Evolutionary conservation across 2,329 filamentous ascomycete genomes (phyloP).

Genomic region (Fusarium sp.): DNA sequence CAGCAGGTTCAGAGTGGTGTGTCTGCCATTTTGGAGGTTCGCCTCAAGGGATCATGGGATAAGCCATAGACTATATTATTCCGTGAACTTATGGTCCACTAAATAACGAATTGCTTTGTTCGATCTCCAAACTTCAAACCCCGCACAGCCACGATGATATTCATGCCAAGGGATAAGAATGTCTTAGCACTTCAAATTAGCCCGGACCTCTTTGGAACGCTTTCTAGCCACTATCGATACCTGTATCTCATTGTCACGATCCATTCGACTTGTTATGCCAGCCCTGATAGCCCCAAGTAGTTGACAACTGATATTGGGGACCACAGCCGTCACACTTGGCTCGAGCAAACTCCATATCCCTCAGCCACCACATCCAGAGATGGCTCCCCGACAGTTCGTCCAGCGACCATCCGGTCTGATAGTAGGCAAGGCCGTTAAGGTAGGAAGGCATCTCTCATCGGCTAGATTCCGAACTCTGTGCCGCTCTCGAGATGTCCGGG

Average conservation of each 20-base stretch:
- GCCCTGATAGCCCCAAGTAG: not conserved
- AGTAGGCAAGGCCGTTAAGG: not conserved
- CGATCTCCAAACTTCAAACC: not conserved
- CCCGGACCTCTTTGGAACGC: no score
- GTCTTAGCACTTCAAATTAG: not conserved
- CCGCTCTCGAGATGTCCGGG: not conserved
- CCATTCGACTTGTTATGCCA: not conserved
- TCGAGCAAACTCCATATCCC: no score
- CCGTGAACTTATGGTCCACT: no score
- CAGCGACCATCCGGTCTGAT: not conserved
- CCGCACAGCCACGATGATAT: not conserved
- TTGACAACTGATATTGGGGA: rapidly evolving
- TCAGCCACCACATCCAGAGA: not conserved
- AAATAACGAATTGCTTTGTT: rapidly evolving
- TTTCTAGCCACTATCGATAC: no score
- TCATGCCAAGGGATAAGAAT: no score
- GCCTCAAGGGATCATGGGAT: not conserved
- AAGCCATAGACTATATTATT: not conserved
- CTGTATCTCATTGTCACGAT: not conserved
- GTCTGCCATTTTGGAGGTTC: not conserved
- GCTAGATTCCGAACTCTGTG: not conserved
- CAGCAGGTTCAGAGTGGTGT: not conserved
- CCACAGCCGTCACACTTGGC: no score
- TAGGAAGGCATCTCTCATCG: not conserved
- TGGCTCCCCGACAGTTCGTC: not conserved